phyloP scores from a whole-genome alignment of 192 early-diverging fungal genomes.

The Entomortierella beljakovae region DNA sequence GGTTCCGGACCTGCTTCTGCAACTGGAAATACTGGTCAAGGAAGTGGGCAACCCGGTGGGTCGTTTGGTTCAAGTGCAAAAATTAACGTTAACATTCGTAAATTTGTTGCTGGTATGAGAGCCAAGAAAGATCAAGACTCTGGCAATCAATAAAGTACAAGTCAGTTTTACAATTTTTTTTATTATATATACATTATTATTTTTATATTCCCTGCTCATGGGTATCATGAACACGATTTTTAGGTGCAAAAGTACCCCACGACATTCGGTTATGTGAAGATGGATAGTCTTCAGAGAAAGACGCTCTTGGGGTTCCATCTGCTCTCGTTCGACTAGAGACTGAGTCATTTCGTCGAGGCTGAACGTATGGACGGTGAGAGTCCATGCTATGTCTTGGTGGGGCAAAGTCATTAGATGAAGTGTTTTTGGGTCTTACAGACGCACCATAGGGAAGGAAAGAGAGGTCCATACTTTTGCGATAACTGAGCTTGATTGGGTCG shows the following conservation, averaged over 20 bases:
- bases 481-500: neutral
- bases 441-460: neutral
- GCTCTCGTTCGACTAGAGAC: too few relatives aligned
- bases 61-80: constrained; percentile 40
- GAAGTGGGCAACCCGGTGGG: neutral
- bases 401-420: constrained; percentile 22
- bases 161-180: too few relatives aligned
- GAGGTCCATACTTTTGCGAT: neutral
- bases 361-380: neutral
- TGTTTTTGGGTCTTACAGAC: neutral
- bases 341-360: neutral
- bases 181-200: too few relatives aligned
- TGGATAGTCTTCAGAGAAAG: too few relatives aligned
- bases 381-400: neutral
- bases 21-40: neutral
- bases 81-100: constrained; percentile 54
- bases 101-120: constrained; percentile 52
- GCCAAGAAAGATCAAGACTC: constrained; percentile 39
- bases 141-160: too few relatives aligned
- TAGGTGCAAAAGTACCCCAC: neutral
- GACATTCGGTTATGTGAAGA: neutral
- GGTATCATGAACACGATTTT: neutral
- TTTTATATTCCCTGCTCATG: too few relatives aligned
- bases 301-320: constrained; percentile 1
- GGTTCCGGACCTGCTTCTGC: neutral